phyloP scores from a whole-genome alignment of 495 filamentous ascomycete genomes.

The Collariella sp. region DNA sequence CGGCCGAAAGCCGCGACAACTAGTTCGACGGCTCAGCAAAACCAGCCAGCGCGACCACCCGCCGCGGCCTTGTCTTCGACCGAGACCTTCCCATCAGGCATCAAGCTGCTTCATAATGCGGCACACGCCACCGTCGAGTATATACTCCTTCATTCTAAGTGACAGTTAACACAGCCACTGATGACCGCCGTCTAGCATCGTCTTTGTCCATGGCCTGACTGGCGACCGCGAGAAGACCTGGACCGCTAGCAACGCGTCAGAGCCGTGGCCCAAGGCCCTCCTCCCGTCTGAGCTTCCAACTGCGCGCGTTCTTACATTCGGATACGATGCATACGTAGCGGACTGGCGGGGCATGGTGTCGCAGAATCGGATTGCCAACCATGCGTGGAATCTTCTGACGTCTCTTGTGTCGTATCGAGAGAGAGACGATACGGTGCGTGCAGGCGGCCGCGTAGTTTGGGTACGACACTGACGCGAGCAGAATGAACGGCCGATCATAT shows the following conservation, averaged over 20 bases:
- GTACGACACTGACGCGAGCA: slow-evolving; percentile 7
- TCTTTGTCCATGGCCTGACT: slow-evolving; percentile 4
- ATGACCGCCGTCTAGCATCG: slow-evolving; percentile 2
- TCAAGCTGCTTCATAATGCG: background rate
- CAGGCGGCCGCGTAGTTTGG: background rate
- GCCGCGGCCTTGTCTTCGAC: background rate
- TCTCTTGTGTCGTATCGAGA: slow-evolving; percentile 15
- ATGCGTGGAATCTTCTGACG: slow-evolving; percentile 20
- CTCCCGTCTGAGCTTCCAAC: slow-evolving; percentile 6
- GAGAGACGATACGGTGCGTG: slow-evolving; percentile 14
- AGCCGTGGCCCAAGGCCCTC: slow-evolving; percentile 3
- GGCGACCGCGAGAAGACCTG: slow-evolving; percentile 6
- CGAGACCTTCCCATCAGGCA: slow-evolving; percentile 4
- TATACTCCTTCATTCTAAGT: background rate
- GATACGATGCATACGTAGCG: slow-evolving; percentile 12
- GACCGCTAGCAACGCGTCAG: background rate
- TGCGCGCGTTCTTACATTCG: background rate
- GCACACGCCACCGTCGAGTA: slow-evolving; percentile 2
- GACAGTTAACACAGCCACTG: background rate
- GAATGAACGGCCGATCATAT: slow-evolving; percentile 24
- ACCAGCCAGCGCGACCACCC: background rate
- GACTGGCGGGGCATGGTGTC: slow-evolving; percentile 14
- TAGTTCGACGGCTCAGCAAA: background rate
- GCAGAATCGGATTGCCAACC: slow-evolving; percentile 15
- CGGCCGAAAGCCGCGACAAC: slow-evolving; percentile 3